These are phyloP conservation scores for Aspergillus sergii DNA, from an alignment of 2,329 filamentous ascomycete genomes.

Conservation along the genomic window DNA sequence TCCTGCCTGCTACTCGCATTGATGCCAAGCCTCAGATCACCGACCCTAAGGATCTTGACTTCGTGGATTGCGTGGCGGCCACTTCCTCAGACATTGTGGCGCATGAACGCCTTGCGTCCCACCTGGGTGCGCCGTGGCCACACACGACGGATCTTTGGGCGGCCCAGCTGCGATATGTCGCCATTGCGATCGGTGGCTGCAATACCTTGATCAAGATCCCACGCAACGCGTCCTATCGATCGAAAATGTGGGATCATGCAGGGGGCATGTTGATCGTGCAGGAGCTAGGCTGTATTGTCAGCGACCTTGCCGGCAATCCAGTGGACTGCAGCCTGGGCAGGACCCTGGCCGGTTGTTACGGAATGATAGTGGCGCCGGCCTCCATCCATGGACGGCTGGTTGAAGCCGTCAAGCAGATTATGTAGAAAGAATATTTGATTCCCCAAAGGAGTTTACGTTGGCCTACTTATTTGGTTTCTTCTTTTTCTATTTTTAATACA, in stretches of 20 bases:
- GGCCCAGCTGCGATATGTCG: slow-evolving; percentile 57
- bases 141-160: slow-evolving; percentile 53
- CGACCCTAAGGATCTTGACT: slow-evolving; percentile 40
- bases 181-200: slow-evolving; percentile 53
- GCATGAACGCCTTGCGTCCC: slow-evolving; percentile 41
- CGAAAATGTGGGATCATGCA: slow-evolving; percentile 59
- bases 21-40: slow-evolving; percentile 28
- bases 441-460: background rate
- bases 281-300: slow-evolving; percentile 55
- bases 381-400: slow-evolving; percentile 37
- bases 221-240: slow-evolving; percentile 45
- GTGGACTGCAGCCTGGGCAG: slow-evolving; percentile 53
- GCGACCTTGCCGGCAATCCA: slow-evolving; percentile 52
- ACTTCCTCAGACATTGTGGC: slow-evolving; percentile 42
- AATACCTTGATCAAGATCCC: slow-evolving; percentile 55
- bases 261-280: slow-evolving; percentile 55
- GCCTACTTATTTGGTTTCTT: background rate
- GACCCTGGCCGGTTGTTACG: slow-evolving; percentile 41
- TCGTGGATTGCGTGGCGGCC: slow-evolving; percentile 48
- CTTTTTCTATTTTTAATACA: background rate
- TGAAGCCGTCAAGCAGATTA: slow-evolving; percentile 33
- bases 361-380: slow-evolving; percentile 45
- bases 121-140: slow-evolving; percentile 50
- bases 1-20: slow-evolving; percentile 38
- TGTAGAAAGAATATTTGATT: slow-evolving; percentile 8